These are phyloP conservation scores for Colletotrichum eremochloae DNA, from an alignment of 2,329 filamentous ascomycete species.

Conservation along the genomic window DNA sequence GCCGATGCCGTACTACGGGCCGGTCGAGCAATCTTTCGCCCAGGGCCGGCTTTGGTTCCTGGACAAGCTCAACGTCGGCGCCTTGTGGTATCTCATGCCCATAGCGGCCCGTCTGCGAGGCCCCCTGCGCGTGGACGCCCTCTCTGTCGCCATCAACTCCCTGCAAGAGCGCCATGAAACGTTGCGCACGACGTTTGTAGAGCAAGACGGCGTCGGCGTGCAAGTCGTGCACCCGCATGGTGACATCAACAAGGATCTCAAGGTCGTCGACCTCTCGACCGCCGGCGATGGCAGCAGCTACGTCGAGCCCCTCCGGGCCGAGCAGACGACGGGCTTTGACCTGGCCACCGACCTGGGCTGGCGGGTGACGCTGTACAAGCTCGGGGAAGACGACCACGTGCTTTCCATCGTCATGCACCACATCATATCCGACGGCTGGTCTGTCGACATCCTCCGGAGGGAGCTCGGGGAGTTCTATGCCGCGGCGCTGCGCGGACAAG, in stretches of 20 bases:
- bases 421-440: slow-evolving; percentile 49
- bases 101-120: slow-evolving; percentile 7
- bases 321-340: slow-evolving; percentile 46
- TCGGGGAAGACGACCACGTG: slow-evolving; percentile 42
- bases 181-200: slow-evolving; percentile 1
- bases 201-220: slow-evolving; percentile 9
- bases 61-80: slow-evolving; percentile 3
- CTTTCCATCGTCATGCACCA: slow-evolving; percentile 49
- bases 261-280: slow-evolving; percentile 5
- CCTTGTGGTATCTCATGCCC: slow-evolving; percentile 9
- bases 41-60: slow-evolving; percentile 16
- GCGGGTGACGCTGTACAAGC: slow-evolving; percentile 40
- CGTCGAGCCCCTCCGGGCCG: slow-evolving; percentile 5
- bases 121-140: background rate
- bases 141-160: background rate
- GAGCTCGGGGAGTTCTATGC: slow-evolving; percentile 46
- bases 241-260: background rate
- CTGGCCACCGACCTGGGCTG: slow-evolving; percentile 44
- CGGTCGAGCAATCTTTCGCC: slow-evolving; percentile 17
- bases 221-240: slow-evolving; percentile 29
- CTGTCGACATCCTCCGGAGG: slow-evolving; percentile 44
- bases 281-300: slow-evolving; percentile 10
- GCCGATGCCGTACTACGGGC: slow-evolving; percentile 3
- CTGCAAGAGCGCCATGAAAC: slow-evolving; percentile 11
- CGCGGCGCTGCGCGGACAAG: slow-evolving; percentile 35